Base-by-base conservation (phyloP, 2,329 filamentous ascomycete species). In the Neopestalotiopsis rosae region DNA sequence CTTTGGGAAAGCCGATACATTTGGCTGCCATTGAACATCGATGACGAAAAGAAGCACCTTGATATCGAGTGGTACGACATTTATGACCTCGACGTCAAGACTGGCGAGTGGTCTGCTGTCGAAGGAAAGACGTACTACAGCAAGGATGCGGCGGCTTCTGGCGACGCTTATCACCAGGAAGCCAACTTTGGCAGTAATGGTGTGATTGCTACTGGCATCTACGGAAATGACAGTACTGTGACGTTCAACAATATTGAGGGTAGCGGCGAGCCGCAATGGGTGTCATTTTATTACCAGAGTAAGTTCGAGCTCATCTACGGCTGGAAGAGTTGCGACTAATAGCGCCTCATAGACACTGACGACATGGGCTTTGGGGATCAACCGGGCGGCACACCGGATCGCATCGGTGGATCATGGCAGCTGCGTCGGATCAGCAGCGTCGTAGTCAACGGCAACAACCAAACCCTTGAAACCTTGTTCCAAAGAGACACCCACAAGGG, bases 351-450 rank as follows among this genome's bases (percentile, higher is more conserved):
- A 77, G 76, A 89, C 75, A 89, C 81, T 2, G 88, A 89, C 64
- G 88, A 89, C 69, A 88, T 89, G 86, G 88, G 87, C 2, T 90
- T 87, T 67, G 88, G 88, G 0, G 84, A 85, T 65, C 83, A 85
- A 69, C 83, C 89, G 1, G 85, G 84, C 58, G 89, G 88, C 5
- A 78, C 80, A 0, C 89, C 89, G 0, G 88, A 91, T 73, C 84
- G 89, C 6, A 89, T 91, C 67, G 86, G 86, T 5, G 88, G 89
- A 0, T 78, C 81, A 0, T 91, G 88, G 88, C 86, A 89, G 70
- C 78, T 91, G 5, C 84, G 88, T 4, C 84, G 89, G 10, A 87
- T 90, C 68, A 86, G 85, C 73, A 89, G 88, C 62, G 88, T 91
- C 1, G 79, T 89, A 0, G 86, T 90, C 2, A 91, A 82, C 42